phyloP scores from a whole-genome alignment of 2,329 filamentous ascomycete genomes.

The Penicillium sp. region DNA sequence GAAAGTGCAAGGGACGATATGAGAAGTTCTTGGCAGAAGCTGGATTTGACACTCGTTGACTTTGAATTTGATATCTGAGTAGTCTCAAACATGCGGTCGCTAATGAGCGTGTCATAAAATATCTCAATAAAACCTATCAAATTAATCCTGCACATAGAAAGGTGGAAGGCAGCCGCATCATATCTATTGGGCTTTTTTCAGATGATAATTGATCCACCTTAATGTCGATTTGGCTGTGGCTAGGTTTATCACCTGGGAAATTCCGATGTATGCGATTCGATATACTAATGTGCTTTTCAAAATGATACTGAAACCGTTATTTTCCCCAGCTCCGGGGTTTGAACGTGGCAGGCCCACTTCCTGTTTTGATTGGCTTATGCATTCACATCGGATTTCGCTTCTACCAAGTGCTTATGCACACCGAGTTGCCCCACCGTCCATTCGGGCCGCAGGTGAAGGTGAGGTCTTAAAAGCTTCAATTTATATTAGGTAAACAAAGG shows the following conservation, averaged over 20 bases:
- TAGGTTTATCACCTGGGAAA: too few species aligned
- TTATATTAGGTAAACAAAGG: neutral
- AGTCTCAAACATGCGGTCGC: neutral
- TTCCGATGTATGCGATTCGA: too few species aligned
- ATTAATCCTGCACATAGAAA: too few species aligned
- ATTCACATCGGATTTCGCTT: neutral
- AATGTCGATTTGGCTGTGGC: too few species aligned
- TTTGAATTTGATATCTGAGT: neutral
- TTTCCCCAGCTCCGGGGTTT: too few species aligned
- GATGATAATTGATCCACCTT: too few species aligned
- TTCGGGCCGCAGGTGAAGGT: neutral
- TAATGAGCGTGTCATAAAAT: too few species aligned
- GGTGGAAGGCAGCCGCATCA: too few species aligned
- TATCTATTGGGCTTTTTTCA: too few species aligned
- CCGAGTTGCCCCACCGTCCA: neutral
- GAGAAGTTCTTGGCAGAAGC: constrained; percentile 27
- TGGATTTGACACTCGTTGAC: neutral
- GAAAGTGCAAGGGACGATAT: constrained; percentile 26
- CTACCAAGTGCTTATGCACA: neutral
- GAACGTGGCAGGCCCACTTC: neutral
- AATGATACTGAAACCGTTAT: too few species aligned
- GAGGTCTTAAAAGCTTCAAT: neutral
- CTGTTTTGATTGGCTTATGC: neutral
- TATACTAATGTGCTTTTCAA: too few species aligned
- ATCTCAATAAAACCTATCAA: too few species aligned